A percentile compares a stretch with the other conserved stretches of the same genome.
phyloP scores from a whole-genome alignment of 2,329 filamentous ascomycete species.

The Penicillium concentricum region DNA sequence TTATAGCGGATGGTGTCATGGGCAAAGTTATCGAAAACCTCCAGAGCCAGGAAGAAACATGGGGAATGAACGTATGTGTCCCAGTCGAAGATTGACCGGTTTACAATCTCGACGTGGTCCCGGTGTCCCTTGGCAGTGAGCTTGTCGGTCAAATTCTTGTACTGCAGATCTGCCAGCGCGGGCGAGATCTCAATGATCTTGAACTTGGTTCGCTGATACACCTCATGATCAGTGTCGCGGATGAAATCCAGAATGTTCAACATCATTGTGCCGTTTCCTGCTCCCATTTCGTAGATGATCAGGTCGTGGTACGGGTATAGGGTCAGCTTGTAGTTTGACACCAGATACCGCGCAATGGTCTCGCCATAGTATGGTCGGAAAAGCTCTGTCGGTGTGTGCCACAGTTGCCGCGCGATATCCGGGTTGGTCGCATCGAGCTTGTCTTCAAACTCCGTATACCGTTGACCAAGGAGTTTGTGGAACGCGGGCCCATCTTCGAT shows the following conservation, averaged over 20 bases:
- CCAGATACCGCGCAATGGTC: conserved; percentile 91
- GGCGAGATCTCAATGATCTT: conserved; percentile 94
- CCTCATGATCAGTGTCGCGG: conserved; percentile 79
- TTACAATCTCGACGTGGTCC: conserved; percentile 89
- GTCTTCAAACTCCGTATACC: conserved; percentile 91
- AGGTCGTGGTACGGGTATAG: conserved; percentile 95
- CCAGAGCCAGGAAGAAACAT: conserved; percentile 96
- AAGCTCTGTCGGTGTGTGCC: conserved; percentile 97
- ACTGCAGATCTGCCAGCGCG: conserved; percentile 75
- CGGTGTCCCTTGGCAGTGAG: conserved; percentile 72
- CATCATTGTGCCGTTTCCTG: conserved; percentile 96
- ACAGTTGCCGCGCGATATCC: conserved; percentile 81
- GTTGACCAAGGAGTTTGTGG: conserved; percentile 69
- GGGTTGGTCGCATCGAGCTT: conserved; percentile 69
- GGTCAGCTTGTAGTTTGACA: conserved; percentile 92
- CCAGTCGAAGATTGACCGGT: conserved; percentile 95
- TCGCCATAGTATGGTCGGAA: conserved; percentile 97
- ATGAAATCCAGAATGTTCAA: conserved; percentile 97
- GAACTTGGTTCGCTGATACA: conserved; percentile 91
- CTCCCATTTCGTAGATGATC: conserved; percentile 98
- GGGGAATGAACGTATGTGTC: conserved; percentile 80
- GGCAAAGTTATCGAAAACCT: conserved; percentile 98
- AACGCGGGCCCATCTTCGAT: conserved; percentile 86
- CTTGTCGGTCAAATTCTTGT: conserved; percentile 64
- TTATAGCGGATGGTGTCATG: conserved; percentile 95